These are phyloP conservation scores for Globisporangium acanthophoron DNA, from an alignment of 352 stramenopile genomes.

Conservation along the genomic window DNA sequence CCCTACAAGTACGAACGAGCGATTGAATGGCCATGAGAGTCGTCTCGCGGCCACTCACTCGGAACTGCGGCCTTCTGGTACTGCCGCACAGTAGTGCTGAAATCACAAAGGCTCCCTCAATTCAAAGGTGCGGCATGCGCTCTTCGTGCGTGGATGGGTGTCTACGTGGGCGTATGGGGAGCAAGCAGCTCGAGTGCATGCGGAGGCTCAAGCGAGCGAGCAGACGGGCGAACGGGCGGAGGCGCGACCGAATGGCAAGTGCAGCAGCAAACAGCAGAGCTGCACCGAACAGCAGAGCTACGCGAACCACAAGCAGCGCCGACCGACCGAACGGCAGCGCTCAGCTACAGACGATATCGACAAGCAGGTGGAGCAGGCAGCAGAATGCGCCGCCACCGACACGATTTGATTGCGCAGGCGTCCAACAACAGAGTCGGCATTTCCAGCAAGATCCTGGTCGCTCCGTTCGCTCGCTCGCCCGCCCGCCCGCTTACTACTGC, in stretches of 20 bases:
- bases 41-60: slow-evolving; percentile 16
- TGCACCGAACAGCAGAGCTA: neutral
- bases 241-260: neutral
- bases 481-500: neutral
- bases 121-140: slow-evolving; percentile 15
- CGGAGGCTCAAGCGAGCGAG: neutral
- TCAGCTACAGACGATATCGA: neutral
- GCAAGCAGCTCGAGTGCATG: neutral
- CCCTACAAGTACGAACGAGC: slow-evolving; percentile 3
- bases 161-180: neutral
- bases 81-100: slow-evolving; percentile 59
- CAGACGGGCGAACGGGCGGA: slow-evolving; percentile 3
- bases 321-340: neutral
- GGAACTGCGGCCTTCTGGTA: neutral
- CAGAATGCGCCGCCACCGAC: neutral
- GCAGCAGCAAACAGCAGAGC: neutral
- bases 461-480: neutral
- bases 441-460: neutral
- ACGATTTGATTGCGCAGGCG: too few species aligned
- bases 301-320: neutral
- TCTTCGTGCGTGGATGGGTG: neutral
- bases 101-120: slow-evolving; percentile 88
- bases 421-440: neutral
- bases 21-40: slow-evolving; percentile 69
- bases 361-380: neutral